Evolutionary conservation across 2,329 filamentous ascomycete species (phyloP), one percentile per base, ranked within the genome.

Genomic region (Claviceps sp.): DNA sequence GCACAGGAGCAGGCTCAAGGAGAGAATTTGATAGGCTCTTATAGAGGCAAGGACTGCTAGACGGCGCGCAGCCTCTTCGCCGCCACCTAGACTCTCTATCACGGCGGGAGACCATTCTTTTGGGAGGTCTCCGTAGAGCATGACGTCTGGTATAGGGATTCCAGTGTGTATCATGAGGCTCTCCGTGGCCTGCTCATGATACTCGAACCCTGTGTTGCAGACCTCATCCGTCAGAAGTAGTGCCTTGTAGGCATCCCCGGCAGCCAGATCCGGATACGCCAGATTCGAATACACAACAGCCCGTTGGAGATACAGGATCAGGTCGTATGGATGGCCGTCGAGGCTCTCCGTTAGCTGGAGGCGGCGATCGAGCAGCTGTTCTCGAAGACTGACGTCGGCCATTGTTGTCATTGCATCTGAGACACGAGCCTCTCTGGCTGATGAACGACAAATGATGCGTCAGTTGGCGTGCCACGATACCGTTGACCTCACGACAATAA

Each of bases 231-330:
- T 78, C 47, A 98, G 72, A 4, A 95, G 78, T n/a, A 97, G 75
- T 1, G 90, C 89, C 52, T 86, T 84, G 65, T 97, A 97, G 5
- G 89, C 88, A 72, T 96, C 90, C 38, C 89, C 88, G 11, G 85
- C 84, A 5, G 89, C 89, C 41, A 98, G 78, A 65, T 98, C 93
- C 0, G 89, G 88, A 66, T 95, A 97, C 40, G 82, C 87, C 47
- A 96, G 75, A 46, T 81, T 73, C 16, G 82, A 77, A 66, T 96
- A 82, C 43, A 85, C 73, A 38, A 78, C 70, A 24, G 88, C 88
- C 37, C 90, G 80, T 56, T 84, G 76, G 52, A 87, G 72, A 57
- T 83, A 84, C 7, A 84, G 71, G 51, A 85, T 72, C 39, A 81
- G 65, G 59, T 85, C 80, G 61, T 83, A 84, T 1, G 81, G 76